Conservation (phyloP, 768 basidiomycete species). For the Lactarius tabidus region DNA sequence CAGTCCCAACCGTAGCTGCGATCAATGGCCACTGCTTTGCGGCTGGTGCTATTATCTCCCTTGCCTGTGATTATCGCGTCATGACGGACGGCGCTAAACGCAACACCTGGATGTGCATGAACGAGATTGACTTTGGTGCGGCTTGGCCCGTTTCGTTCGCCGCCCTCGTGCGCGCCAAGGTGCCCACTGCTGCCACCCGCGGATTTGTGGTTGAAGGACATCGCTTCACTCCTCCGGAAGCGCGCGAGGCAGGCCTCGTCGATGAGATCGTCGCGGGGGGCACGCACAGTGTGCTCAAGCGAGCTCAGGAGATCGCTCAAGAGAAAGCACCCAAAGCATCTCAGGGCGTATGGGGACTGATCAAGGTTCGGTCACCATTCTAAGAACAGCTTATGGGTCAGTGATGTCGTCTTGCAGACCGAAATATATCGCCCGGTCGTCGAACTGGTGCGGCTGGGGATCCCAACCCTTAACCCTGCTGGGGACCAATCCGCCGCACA, state of each 20-base stretch:
- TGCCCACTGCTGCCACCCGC: conserved; percentile 58
- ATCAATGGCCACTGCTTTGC: conserved; percentile 88
- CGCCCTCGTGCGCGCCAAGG: conserved; percentile 58
- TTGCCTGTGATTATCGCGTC: conserved; percentile 84
- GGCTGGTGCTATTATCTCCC: conserved; percentile 71
- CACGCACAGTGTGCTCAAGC: conserved; percentile 56
- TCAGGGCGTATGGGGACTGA: conserved; percentile 65
- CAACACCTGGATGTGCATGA: conserved; percentile 89
- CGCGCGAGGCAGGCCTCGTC: conserved; percentile 58
- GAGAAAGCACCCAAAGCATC: conserved; percentile 48
- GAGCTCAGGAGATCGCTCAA: conserved; percentile 61
- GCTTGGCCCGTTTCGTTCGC: conserved; percentile 71
- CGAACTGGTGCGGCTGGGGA: conserved; percentile 37
- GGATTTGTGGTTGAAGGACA: conserved; percentile 79
- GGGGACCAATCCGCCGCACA: conserved; percentile 51
- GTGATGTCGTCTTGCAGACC: conserved; percentile 34
- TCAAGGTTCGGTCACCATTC: conserved; percentile 47
- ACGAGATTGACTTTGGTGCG: conserved; percentile 85
- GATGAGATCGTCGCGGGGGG: conserved; percentile 62
- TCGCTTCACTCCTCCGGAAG: conserved; percentile 71
- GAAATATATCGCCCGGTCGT: conserved; percentile 56
- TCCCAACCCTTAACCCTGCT: conserved; percentile 34
- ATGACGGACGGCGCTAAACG: conserved; percentile 79
- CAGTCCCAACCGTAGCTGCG: conserved; percentile 76
- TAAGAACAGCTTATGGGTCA: conserved; percentile 1